phyloP scores from a whole-genome alignment of 106 monocot genomes.

The Ottelia alismoides region DNA sequence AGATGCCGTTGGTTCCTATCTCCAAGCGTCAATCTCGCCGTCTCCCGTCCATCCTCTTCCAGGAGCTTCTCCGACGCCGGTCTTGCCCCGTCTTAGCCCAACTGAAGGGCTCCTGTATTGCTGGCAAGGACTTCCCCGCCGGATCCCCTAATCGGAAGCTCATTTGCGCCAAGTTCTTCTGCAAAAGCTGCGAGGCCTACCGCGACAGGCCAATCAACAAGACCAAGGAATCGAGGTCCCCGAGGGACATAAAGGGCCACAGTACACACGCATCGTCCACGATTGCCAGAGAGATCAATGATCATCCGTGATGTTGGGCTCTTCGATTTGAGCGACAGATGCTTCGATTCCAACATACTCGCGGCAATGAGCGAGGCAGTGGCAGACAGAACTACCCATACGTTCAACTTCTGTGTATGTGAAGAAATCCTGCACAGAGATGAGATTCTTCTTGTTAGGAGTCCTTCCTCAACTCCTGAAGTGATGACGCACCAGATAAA shows the following conservation, averaged over 20 bases:
- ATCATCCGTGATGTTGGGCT: neutral
- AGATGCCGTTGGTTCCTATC: conserved; percentile 16
- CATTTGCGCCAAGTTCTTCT: conserved; percentile 52
- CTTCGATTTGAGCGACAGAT: no score
- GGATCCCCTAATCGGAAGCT: conserved; percentile 45
- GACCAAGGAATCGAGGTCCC: conserved; percentile 46
- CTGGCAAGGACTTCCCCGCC: conserved; percentile 17
- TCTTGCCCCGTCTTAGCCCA: conserved; percentile 11
- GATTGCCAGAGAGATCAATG: neutral
- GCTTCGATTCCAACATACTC: no score
- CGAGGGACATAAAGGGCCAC: conserved; percentile 75
- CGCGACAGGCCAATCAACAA: conserved; percentile 33
- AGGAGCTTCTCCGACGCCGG: conserved; percentile 36
- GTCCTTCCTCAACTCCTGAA: no score
- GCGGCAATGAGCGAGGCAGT: conserved; percentile 76
- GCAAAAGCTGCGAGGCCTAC: conserved; percentile 40
- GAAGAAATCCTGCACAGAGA: no score
- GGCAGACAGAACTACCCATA: no score
- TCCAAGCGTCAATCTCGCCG: conserved; percentile 34
- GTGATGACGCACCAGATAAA: no score
- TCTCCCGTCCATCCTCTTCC: conserved; percentile 30
- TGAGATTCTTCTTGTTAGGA: no score
- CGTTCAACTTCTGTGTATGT: no score
- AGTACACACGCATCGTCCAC: conserved; percentile 55
- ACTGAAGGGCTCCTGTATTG: conserved; percentile 23